Evolutionary conservation across 2,329 filamentous ascomycete genomes (phyloP).

Genomic region (Xylogone sp.): DNA sequence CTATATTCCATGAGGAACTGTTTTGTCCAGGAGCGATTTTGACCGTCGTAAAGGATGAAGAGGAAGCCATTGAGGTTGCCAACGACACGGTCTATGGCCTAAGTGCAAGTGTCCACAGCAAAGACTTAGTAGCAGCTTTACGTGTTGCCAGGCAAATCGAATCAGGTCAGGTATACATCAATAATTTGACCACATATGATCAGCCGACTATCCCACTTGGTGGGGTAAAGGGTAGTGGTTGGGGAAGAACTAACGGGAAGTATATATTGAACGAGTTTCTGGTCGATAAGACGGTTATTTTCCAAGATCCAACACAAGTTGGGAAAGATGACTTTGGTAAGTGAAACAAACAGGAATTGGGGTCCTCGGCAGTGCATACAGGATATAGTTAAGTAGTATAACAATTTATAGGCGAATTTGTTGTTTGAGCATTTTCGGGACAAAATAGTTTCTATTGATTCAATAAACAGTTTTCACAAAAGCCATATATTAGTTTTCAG

Average conservation of each 20-base stretch:
- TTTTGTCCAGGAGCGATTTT: constrained; percentile 15
- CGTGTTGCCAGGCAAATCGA: background rate
- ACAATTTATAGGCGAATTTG: background rate
- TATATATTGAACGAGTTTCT: constrained; percentile 44
- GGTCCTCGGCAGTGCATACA: too few species aligned
- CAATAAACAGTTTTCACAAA: background rate
- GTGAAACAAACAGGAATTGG: too few species aligned
- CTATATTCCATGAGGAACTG: constrained; percentile 13
- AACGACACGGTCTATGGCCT: constrained; percentile 16
- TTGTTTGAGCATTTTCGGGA: background rate
- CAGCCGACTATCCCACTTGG: too few species aligned
- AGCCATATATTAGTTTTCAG: too few species aligned
- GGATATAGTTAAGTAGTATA: background rate
- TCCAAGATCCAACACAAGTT: background rate
- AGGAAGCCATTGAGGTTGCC: constrained; percentile 13
- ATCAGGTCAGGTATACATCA: background rate
- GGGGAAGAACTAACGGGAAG: constrained; percentile 40
- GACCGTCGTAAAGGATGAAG: constrained; percentile 8
- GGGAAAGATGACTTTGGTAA: background rate
- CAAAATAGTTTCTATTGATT: background rate
- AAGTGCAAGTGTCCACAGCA: constrained; percentile 12
- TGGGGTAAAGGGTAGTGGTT: constrained; percentile 45
- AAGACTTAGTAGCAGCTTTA: background rate
- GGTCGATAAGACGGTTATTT: constrained; percentile 37
- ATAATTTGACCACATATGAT: too few species aligned